These are phyloP conservation scores for Glycine tomentella DNA, from an alignment of 306 rosid species.

Conservation along the genomic window DNA sequence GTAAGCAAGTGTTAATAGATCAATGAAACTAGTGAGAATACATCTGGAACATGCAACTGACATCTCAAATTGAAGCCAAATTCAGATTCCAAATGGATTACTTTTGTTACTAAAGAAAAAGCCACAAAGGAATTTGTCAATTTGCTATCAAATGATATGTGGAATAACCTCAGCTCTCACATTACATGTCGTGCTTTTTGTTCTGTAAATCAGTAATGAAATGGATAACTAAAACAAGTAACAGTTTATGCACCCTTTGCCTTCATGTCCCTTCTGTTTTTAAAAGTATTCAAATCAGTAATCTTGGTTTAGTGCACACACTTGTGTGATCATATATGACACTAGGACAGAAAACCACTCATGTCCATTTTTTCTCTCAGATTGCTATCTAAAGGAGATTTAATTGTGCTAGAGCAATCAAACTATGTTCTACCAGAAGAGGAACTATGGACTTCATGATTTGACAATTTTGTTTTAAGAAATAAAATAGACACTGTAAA, in stretches of 20 bases:
- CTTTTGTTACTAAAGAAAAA: constrained; percentile 11
- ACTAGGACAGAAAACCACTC: constrained; percentile 22
- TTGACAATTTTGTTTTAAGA: constrained; percentile 37
- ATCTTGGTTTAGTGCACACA: constrained; percentile 23
- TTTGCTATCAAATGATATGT: constrained; percentile 9
- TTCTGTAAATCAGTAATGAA: constrained; percentile 29
- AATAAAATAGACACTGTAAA: constrained; percentile 18
- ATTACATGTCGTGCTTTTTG: constrained; percentile 12
- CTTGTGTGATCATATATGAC: constrained; percentile 15
- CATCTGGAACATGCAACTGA: not conserved
- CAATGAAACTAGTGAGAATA: not conserved
- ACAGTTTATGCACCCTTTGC: constrained; percentile 2
- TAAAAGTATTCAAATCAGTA: not conserved
- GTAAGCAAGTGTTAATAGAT: not conserved
- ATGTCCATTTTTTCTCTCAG: constrained; percentile 33
- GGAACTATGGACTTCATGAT: constrained; percentile 38
- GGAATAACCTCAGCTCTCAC: constrained; percentile 23
- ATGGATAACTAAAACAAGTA: constrained; percentile 24
- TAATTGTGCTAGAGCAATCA: constrained; percentile 35
- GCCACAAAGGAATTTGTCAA: not conserved
- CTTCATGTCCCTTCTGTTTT: constrained; percentile 15
- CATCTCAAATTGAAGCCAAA: constrained; percentile 32
- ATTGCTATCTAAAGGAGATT: constrained; percentile 10
- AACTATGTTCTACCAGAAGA: constrained; percentile 11
- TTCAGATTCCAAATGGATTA: constrained; percentile 6